A percentile compares a stretch with the other conserved stretches of the same genome.
Conservation (phyloP, 2,329 filamentous ascomycete genomes). For the Beauveria brongniartii region DNA sequence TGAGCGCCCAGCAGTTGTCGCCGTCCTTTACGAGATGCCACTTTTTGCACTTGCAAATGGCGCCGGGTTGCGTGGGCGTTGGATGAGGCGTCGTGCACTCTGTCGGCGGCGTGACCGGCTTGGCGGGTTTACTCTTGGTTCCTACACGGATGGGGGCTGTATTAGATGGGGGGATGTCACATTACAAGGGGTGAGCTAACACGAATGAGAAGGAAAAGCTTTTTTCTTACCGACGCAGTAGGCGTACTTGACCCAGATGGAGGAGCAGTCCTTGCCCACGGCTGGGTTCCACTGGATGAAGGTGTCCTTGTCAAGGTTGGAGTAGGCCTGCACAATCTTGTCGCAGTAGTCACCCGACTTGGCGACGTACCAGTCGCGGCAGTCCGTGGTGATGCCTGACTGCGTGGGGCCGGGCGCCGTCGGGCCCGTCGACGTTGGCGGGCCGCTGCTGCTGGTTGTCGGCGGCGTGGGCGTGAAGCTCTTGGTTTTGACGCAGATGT, state of each 20-base stretch:
- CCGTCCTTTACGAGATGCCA: neutral
- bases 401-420: neutral
- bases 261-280: slow-evolving; percentile 2
- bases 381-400: neutral
- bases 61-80: neutral
- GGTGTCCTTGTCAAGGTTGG: neutral
- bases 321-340: neutral
- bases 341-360: slow-evolving; percentile 2
- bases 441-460: neutral
- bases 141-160: neutral
- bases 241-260: neutral
- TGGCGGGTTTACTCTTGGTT: neutral
- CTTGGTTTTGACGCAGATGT: neutral
- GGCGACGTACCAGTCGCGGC: slow-evolving; percentile 1
- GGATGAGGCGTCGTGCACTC: neutral
- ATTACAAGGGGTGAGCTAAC: no score
- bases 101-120: neutral
- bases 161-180: no score
- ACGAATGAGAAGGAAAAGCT: no score
- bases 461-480: neutral
- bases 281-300: slow-evolving; percentile 3
- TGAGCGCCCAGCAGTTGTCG: neutral
- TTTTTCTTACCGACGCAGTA: neutral
- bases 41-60: neutral
- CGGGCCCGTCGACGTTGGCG: neutral